Percentiles rank a stretch among this genome's conserved stretches.
phyloP scores from a whole-genome alignment of 768 basidiomycete genomes.

The Lactifluus volemus region DNA sequence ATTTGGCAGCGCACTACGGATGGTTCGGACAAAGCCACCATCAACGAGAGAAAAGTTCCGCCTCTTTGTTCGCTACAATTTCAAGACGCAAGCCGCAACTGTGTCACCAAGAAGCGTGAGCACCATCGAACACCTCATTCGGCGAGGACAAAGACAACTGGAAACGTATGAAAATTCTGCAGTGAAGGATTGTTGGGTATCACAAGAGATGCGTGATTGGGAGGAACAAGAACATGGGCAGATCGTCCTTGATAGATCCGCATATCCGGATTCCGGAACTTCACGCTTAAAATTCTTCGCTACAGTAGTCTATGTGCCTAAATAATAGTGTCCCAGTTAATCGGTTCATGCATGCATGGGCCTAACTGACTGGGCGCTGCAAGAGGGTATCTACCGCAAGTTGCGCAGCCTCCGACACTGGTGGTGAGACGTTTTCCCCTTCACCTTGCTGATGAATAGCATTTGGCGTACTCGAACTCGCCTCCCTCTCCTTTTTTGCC shows the following conservation, averaged over 20 bases:
- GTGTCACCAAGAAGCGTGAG: conserved; percentile 59
- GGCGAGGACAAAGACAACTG: conserved; percentile 56
- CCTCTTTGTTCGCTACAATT: conserved; percentile 59
- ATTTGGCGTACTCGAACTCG: background rate
- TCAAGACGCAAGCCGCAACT: conserved; percentile 51
- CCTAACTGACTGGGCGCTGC: background rate
- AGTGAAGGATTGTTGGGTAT: conserved; percentile 71
- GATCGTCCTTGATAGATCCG: background rate
- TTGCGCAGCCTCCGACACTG: conserved; percentile 1
- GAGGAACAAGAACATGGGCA: conserved; percentile 27
- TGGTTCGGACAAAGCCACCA: conserved; percentile 59
- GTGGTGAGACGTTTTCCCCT: conserved; percentile 2
- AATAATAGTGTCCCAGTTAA: background rate
- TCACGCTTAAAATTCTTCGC: background rate
- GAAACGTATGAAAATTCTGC: conserved; percentile 58
- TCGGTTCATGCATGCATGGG: background rate
- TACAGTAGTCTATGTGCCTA: background rate
- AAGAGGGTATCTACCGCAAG: background rate
- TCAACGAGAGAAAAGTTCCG: conserved; percentile 53
- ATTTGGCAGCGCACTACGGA: conserved; percentile 57
- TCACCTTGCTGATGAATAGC: background rate
- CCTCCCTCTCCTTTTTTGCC: background rate
- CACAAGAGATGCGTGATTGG: conserved; percentile 64
- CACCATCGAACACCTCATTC: conserved; percentile 68
- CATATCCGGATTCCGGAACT: background rate